phyloP scores from a whole-genome alignment of 2,329 filamentous ascomycete genomes.

The Biscogniauxia mediterranea region DNA sequence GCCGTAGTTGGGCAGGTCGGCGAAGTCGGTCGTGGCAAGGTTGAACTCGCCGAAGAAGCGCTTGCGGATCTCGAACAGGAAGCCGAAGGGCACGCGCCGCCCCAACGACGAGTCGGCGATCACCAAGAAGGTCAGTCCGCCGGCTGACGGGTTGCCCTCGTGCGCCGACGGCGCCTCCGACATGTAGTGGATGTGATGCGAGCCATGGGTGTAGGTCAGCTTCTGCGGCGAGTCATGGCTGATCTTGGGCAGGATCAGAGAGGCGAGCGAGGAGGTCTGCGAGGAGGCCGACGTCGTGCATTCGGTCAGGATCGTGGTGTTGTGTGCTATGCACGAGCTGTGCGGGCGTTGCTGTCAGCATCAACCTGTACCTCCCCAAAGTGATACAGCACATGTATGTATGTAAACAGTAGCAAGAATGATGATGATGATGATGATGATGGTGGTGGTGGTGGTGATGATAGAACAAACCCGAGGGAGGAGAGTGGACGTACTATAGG shows the following conservation, averaged over 20 bases:
- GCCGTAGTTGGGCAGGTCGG: constrained; percentile 81
- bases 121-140: constrained; percentile 87
- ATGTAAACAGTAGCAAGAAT: not conserved
- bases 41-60: constrained; percentile 76
- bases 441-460: constrained; percentile 3
- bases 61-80: constrained; percentile 84
- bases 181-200: constrained; percentile 94
- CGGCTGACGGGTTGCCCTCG: constrained; percentile 58
- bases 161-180: constrained; percentile 74
- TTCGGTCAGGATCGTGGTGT: constrained; percentile 89
- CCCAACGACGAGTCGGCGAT: constrained; percentile 79
- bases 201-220: constrained; percentile 89
- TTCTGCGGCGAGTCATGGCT: constrained; percentile 77
- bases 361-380: not conserved
- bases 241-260: constrained; percentile 94
- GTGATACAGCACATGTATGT: not conserved
- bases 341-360: constrained; percentile 1
- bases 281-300: constrained; percentile 84
- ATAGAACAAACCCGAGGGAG: constrained; percentile 5
- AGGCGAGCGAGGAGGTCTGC: constrained; percentile 82
- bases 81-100: constrained; percentile 88
- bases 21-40: constrained; percentile 67
- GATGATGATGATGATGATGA: not conserved
- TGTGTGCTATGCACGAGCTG: constrained; percentile 91
- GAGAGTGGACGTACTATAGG: constrained; percentile 61